These are phyloP conservation scores for Pleurotus cornucopiae DNA, from an alignment of 768 basidiomycete genomes.

Conservation along the genomic window DNA sequence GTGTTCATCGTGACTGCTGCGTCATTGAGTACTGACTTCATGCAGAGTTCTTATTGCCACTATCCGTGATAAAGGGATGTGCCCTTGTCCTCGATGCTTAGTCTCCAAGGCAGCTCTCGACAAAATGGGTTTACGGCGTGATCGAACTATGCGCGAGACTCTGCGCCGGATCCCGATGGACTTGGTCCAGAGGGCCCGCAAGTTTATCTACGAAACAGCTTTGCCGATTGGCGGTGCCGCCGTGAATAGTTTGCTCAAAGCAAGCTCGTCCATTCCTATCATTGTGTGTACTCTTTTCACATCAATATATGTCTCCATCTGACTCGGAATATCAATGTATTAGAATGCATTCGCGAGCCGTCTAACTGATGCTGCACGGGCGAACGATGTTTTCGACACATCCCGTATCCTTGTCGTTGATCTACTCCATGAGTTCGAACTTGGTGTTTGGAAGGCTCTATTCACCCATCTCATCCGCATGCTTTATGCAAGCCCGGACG, in stretches of 20 bases:
- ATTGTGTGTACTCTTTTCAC: background rate
- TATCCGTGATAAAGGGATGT: constrained; percentile 20
- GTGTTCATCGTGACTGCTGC: background rate
- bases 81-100: constrained; percentile 25
- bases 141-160: constrained; percentile 2
- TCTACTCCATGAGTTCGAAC: constrained; percentile 35
- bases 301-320: background rate
- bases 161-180: background rate
- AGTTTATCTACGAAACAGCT: background rate
- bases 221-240: background rate
- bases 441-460: constrained; percentile 31
- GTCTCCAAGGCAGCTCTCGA: constrained; percentile 16
- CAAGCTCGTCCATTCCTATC: background rate
- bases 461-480: constrained; percentile 28
- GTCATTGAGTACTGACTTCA: background rate
- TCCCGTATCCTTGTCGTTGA: constrained; percentile 27
- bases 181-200: background rate
- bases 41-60: constrained; percentile 16
- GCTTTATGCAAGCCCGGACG: constrained; percentile 10
- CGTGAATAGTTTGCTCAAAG: background rate
- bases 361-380: background rate
- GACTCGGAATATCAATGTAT: background rate
- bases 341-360: background rate
- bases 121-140: constrained; percentile 18
- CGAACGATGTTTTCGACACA: background rate